Evolutionary conservation across 805 yeast genomes (phyloP).

Genomic region (Wickerhamomyces chambardii): DNA sequence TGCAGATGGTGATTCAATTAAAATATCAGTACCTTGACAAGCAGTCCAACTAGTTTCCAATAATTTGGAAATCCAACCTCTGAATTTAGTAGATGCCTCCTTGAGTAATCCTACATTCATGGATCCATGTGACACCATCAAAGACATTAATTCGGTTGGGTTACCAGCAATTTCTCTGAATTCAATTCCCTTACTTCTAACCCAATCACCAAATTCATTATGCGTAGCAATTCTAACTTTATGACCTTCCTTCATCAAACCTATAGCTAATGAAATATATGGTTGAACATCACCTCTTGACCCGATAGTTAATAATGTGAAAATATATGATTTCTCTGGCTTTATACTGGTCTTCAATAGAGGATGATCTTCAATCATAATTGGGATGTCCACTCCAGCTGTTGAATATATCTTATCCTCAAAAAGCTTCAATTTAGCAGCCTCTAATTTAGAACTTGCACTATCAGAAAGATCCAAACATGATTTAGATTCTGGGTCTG

Average conservation of each 20-base stretch:
- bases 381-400: slow-evolving; percentile 58
- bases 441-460: slow-evolving; percentile 26
- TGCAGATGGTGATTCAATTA: slow-evolving; percentile 94
- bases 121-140: slow-evolving; percentile 88
- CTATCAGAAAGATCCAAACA: too few relatives aligned
- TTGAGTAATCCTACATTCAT: slow-evolving; percentile 74
- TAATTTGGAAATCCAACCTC: slow-evolving; percentile 76
- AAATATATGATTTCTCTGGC: slow-evolving; percentile 45
- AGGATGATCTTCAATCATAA: slow-evolving; percentile 61
- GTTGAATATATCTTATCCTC: slow-evolving; percentile 57
- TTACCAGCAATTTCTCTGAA: slow-evolving; percentile 83
- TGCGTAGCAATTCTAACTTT: slow-evolving; percentile 81
- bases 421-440: slow-evolving; percentile 55
- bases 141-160: slow-evolving; percentile 84
- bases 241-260: slow-evolving; percentile 75
- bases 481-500: too few relatives aligned
- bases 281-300: slow-evolving; percentile 98
- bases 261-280: slow-evolving; percentile 82
- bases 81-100: slow-evolving; percentile 75
- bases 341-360: slow-evolving; percentile 37
- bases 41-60: slow-evolving; percentile 76
- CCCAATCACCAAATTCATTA: slow-evolving; percentile 71
- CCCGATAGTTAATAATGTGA: slow-evolving; percentile 81
- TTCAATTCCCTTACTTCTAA: slow-evolving; percentile 52
- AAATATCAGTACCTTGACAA: slow-evolving; percentile 69